phyloP scores from a whole-genome alignment of 176 grass and related monocot genomes.

The Miscanthus lutarioriparius region DNA sequence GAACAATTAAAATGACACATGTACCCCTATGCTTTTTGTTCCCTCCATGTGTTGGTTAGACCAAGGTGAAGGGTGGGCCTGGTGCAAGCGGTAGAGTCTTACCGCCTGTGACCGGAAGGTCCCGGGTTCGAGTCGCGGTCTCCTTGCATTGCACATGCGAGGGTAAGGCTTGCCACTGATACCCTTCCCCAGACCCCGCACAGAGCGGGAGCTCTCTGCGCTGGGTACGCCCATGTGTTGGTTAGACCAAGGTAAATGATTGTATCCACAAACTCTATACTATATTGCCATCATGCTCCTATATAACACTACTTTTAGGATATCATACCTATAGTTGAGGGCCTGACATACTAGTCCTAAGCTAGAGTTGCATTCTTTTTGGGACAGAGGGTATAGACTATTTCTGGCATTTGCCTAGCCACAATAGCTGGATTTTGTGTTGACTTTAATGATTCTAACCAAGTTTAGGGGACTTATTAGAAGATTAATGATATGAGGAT shows the following conservation, averaged over 20 bases:
- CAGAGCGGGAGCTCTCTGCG: too few relatives aligned
- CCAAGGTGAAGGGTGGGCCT: too few relatives aligned
- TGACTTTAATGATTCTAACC: constrained; percentile 10
- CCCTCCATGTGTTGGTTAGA: neutral
- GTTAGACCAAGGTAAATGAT: neutral
- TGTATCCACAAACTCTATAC: neutral
- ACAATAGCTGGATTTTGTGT: neutral
- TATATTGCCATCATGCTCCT: neutral
- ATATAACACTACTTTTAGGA: neutral
- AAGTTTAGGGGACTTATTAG: constrained; percentile 10
- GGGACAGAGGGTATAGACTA: neutral
- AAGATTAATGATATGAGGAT: neutral
- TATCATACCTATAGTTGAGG: neutral
- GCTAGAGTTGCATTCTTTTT: neutral
- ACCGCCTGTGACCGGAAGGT: too few relatives aligned
- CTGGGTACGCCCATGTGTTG: too few relatives aligned
- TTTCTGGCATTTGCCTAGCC: neutral
- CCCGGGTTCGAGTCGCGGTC: too few relatives aligned
- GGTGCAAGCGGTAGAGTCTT: too few relatives aligned
- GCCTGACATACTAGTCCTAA: neutral
- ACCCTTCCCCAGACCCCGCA: too few relatives aligned
- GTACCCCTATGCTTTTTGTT: too few relatives aligned
- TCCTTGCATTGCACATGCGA: too few relatives aligned
- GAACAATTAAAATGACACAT: neutral
- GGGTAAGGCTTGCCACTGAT: too few relatives aligned